phyloP scores from a whole-genome alignment of 1,284 basidiomycete genomes.

The Puccinia sorghi region DNA sequence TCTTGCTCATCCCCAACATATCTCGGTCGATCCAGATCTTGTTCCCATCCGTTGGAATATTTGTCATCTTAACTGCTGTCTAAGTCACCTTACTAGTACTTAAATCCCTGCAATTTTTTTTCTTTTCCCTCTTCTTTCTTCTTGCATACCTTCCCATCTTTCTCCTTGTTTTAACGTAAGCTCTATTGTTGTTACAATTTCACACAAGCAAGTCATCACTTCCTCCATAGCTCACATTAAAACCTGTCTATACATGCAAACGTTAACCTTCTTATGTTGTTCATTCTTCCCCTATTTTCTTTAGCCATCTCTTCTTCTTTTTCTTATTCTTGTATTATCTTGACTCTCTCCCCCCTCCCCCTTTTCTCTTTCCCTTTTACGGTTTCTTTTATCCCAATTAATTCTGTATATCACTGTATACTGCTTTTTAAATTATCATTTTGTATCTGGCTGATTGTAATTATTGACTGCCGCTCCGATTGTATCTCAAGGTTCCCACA shows the following conservation, averaged over 20 bases:
- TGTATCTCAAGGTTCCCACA: no score
- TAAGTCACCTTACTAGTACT: neutral
- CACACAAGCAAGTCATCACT: neutral
- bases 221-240: neutral
- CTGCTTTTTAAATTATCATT: neutral
- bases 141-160: neutral
- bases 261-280: no score
- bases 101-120: neutral
- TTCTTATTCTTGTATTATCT: neutral
- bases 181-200: neutral
- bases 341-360: neutral
- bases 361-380: neutral
- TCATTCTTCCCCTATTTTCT: neutral
- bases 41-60: conserved; percentile 20
- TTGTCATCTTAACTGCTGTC: conserved; percentile 16
- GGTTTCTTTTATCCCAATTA: neutral
- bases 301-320: neutral
- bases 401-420: neutral
- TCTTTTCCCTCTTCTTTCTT: neutral
- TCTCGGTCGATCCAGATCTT: neutral
- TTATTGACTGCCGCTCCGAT: neutral
- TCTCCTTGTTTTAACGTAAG: neutral
- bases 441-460: neutral
- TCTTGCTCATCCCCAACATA: neutral
- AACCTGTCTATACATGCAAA: no score